Evolutionary conservation across 306 rosid genomes (phyloP).

Genomic region (Alnus glutinosa): DNA sequence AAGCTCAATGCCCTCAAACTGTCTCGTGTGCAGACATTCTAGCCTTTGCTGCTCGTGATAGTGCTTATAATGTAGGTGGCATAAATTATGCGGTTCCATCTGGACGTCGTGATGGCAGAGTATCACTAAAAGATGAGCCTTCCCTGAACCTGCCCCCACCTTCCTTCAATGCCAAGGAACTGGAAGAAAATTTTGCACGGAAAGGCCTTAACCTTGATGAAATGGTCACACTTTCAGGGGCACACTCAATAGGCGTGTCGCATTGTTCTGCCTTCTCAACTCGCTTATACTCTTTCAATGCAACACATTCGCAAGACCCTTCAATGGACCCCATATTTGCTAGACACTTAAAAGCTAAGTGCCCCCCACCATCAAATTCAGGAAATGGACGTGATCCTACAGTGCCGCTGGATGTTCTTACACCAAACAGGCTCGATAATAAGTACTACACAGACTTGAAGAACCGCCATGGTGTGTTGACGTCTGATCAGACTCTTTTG

Average conservation of each 20-base stretch:
- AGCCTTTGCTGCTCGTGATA: constrained; percentile 41
- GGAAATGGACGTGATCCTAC: background rate
- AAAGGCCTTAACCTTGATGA: constrained; percentile 22
- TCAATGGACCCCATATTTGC: constrained; percentile 13
- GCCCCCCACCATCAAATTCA: constrained; percentile 1
- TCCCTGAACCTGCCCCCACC: background rate
- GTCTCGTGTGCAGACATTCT: constrained; percentile 47
- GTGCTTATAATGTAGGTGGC: background rate
- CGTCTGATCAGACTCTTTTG: constrained; percentile 18
- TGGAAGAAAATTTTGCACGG: constrained; percentile 4
- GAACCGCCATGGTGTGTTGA: constrained; percentile 2
- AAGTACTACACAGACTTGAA: constrained; percentile 10
- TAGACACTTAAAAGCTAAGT: background rate
- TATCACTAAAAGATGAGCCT: constrained; percentile 8
- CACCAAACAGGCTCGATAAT: constrained; percentile 11
- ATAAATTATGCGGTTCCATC: background rate
- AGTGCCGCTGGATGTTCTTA: constrained; percentile 6
- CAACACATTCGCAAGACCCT: constrained; percentile 22
- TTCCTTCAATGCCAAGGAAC: constrained; percentile 3
- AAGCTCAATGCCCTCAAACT: constrained; percentile 37
- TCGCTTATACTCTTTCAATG: constrained; percentile 2
- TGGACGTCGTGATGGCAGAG: background rate
- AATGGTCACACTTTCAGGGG: constrained; percentile 16
- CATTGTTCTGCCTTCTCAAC: constrained; percentile 20
- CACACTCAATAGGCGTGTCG: constrained; percentile 16